phyloP scores from a whole-genome alignment of 306 rosid genomes.

The Vachellia pachyceras region DNA sequence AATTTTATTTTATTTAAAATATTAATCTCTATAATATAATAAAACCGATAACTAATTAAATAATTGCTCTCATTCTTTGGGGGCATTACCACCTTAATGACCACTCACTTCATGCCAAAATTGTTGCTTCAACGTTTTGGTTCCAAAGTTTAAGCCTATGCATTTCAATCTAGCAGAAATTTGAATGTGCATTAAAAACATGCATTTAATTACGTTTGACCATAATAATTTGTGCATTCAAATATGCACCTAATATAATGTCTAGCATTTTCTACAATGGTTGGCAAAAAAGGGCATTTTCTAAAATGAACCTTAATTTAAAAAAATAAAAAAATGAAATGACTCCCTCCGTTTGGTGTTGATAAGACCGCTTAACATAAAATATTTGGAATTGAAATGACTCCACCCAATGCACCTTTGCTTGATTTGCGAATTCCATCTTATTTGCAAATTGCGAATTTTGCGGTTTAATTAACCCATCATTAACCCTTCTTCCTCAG shows the following conservation, averaged over 20 bases:
- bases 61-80: no score
- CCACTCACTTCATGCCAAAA: background rate
- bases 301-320: background rate
- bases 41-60: no score
- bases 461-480: conserved; percentile 34
- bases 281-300: no score
- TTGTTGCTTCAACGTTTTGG: background rate
- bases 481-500: conserved; percentile 27
- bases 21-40: no score
- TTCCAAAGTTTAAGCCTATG: background rate
- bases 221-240: background rate
- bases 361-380: conserved; percentile 57
- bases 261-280: background rate
- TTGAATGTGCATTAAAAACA: background rate
- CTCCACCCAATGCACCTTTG: conserved; percentile 61
- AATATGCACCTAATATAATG: background rate
- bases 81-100: no score
- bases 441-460: conserved; percentile 7
- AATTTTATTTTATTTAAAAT: no score
- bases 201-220: background rate
- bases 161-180: background rate
- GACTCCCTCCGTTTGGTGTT: conserved; percentile 45
- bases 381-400: conserved; percentile 38
- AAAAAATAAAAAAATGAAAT: background rate
- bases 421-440: conserved; percentile 54